Evolutionary conservation across 345 rosid genomes (phyloP), one percentile per base, ranked within the genome.

Genomic region (Eucalyptus grandis): DNA sequence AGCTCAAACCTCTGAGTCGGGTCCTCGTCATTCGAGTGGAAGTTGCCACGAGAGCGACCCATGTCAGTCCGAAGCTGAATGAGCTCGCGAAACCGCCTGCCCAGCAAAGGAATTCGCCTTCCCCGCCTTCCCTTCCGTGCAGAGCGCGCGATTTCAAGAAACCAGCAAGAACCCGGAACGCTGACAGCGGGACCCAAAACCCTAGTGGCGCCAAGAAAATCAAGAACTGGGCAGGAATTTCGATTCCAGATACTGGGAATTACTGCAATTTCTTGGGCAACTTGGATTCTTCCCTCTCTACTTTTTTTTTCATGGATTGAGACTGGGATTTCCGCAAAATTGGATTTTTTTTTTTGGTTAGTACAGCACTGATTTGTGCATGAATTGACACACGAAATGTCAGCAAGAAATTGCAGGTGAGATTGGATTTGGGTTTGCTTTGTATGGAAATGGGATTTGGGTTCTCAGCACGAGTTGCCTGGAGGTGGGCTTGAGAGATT

Each of bases 21-120:
- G 93, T 98, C 99, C 87, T 98, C 99, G 90, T 95, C 98, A 89
- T 92, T 89, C 88, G 97, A 93, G 91, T 94, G 96, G 90, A 97
- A 96, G 92, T 98, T 98, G 49, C 98, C 99, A 16, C 99, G 98
- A 91, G 98, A 97, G 85, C 99, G 99, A 90, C 98, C 99, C 99
- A 98, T 97, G 88, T 90, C 77, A 87, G 82, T 46, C 50, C 88
- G 86, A 89, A 89, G 92, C 24, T 72, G 88, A 89, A 31, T 22
- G 83, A 92, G 91, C 72, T 89, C 90, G 26, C 77, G 50, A 87
- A 30, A 56, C 50, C 46, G 22, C 90, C 91, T 87, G 90, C 14
- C 72, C 81, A 62, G 24, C 47, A 22, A 6, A 77, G 83, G 24
- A 77, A 77, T 43, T 77, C 47, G 30, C 85, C 85, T 26, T 37